Evolutionary conservation across 2,329 filamentous ascomycete genomes (phyloP).

Genomic region (Penicillium sp.): DNA sequence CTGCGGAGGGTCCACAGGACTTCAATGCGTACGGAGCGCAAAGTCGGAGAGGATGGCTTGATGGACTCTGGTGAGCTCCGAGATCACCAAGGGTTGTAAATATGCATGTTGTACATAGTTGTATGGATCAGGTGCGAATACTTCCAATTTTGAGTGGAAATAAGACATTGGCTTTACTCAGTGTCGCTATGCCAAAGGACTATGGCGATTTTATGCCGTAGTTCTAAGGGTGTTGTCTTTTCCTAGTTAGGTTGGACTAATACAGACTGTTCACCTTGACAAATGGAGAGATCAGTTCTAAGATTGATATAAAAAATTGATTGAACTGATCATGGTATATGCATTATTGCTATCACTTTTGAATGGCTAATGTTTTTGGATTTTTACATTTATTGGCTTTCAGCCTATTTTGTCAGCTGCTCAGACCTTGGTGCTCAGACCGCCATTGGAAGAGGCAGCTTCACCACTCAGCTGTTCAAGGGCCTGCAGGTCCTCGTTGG

Average conservation of each 20-base stretch:
- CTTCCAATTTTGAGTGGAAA: background rate
- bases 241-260: too few species aligned
- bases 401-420: slow-evolving; percentile 40
- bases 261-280: too few species aligned
- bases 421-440: slow-evolving; percentile 35
- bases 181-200: background rate
- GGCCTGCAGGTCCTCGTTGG: slow-evolving; percentile 47
- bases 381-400: slow-evolving; percentile 28
- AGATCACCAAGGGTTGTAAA: background rate
- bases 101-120: background rate
- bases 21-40: slow-evolving; percentile 21
- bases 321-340: slow-evolving; percentile 11
- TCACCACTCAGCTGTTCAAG: slow-evolving; percentile 42
- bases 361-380: background rate
- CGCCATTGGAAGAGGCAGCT: slow-evolving; percentile 27
- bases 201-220: background rate
- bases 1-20: slow-evolving; percentile 57
- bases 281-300: background rate
- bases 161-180: background rate
- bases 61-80: slow-evolving; percentile 1
- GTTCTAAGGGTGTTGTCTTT: too few species aligned
- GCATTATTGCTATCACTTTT: slow-evolving; percentile 19
- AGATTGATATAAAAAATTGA: background rate
- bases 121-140: background rate
- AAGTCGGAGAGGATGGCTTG: slow-evolving; percentile 11